These are phyloP conservation scores for Coemansia sp. DNA, from an alignment of 192 early-diverging fungal genomes.

Conservation along the genomic window DNA sequence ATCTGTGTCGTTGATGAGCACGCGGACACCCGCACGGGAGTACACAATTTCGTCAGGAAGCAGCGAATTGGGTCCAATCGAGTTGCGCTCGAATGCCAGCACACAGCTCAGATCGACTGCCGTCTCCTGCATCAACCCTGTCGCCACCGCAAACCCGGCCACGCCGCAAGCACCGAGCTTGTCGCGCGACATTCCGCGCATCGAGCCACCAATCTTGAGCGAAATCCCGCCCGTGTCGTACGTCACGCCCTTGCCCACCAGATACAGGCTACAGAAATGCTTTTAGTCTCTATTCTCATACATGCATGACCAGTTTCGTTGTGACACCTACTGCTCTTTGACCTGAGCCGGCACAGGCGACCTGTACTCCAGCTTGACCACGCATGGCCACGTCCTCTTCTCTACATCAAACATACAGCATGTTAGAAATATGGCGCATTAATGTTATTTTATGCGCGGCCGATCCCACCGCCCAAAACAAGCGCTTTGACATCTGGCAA, in stretches of 20 bases:
- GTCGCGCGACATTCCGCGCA: constrained; percentile 89
- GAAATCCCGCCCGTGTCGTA: constrained; percentile 90
- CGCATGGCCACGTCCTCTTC: constrained; percentile 47
- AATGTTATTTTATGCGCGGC: neutral
- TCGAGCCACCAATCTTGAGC: constrained; percentile 76
- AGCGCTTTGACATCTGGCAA: constrained; percentile 7
- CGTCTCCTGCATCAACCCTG: constrained; percentile 63
- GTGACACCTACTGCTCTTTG: constrained; percentile 68
- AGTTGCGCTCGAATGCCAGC: constrained; percentile 81
- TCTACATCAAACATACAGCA: constrained; percentile 22
- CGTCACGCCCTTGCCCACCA: constrained; percentile 89
- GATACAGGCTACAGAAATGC: constrained; percentile 59
- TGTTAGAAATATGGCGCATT: neutral
- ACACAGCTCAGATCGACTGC: constrained; percentile 69
- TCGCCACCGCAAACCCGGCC: constrained; percentile 79
- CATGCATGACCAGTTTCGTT: constrained; percentile 10
- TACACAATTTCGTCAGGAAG: constrained; percentile 81
- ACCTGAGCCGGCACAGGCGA: constrained; percentile 68
- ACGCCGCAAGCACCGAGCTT: constrained; percentile 84
- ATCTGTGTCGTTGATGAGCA: constrained; percentile 83
- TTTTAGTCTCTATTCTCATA: neutral
- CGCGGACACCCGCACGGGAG: constrained; percentile 73
- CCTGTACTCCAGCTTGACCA: constrained; percentile 59
- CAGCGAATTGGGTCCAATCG: constrained; percentile 75
- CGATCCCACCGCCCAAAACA: neutral